Evolutionary conservation across 2,329 filamentous ascomycete species (phyloP), one percentile per base, ranked within the genome.

Genomic region (Gnomoniopsis sp.): DNA sequence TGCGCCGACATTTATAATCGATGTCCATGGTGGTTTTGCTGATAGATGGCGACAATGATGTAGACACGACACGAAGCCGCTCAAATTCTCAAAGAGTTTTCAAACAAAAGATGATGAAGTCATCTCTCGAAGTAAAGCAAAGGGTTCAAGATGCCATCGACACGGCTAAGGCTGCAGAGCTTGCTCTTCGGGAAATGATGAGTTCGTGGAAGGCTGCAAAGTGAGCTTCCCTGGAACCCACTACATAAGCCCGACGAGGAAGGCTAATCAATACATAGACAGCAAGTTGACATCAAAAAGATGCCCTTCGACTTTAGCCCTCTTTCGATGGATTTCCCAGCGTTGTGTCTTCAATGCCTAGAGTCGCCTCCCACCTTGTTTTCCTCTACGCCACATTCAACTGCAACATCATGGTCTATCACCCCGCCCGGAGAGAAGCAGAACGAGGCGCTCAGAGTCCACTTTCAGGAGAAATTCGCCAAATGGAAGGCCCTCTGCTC

Each of bases 181-280:
- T 97, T 70, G 92, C 93, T 7, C 74, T 97, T 65, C 81, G 90
- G 62, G 93, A 97, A 75, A 78, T 97, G 48, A 75, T 96, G 56
- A 87, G 88, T 67, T 93, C 89, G 61, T 83, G 93, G 71, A 86
- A 89, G 69, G 90, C 92, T 63, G 92, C 93, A 64, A 91, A 88
- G 90, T 93, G 80, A 67, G 85, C 74, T 83, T 75, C 62, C 22
- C 52, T n/a, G n/a, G n/a, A n/a, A 3, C 34, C 50, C 38, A 44
- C 26, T 49, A 30, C 34, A n/a, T 36, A 50, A 15, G 41, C n/a
- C 44, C 36, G 6, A 26, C 14, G n/a, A 10, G 15, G 3, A 19
- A 3, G 6, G 30, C 23, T 49, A 8, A 51, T 54, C 47, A 54
- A 10, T 26, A 49, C 46, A 22, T 62, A 86, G 84, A 65, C 78